These are phyloP conservation scores for Coemansia sp. DNA, from an alignment of 192 early-diverging fungal species.

Conservation along the genomic window DNA sequence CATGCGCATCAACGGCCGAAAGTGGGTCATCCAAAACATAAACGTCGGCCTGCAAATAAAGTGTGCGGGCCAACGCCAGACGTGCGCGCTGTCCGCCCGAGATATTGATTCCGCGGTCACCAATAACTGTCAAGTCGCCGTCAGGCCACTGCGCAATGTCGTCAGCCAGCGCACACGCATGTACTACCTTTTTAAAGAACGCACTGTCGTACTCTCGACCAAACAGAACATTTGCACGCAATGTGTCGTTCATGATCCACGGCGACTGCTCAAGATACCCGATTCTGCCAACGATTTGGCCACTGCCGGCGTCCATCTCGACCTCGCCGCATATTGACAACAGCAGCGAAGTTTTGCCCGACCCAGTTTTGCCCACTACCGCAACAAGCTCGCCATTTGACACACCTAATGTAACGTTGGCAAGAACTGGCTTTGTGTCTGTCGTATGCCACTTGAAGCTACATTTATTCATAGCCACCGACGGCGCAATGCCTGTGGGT, in stretches of 20 bases:
- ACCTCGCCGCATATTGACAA: constrained; percentile 83
- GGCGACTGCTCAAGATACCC: constrained; percentile 80
- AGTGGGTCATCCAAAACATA: constrained; percentile 85
- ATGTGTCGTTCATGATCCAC: constrained; percentile 84
- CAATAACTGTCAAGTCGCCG: constrained; percentile 48
- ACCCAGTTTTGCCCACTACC: constrained; percentile 79
- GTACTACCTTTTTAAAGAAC: constrained; percentile 56
- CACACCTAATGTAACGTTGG: constrained; percentile 52
- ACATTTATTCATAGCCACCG: constrained; percentile 19
- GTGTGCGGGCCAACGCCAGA: constrained; percentile 74
- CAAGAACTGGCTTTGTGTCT: constrained; percentile 4
- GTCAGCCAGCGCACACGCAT: constrained; percentile 58
- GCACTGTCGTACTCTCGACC: constrained; percentile 60
- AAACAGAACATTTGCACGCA: constrained; percentile 71
- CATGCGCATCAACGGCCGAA: constrained; percentile 79
- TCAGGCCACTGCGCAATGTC: constrained; percentile 60
- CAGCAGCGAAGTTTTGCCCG: constrained; percentile 84
- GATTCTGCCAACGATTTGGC: constrained; percentile 64
- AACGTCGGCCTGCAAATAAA: constrained; percentile 76
- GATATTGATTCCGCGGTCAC: constrained; percentile 56
- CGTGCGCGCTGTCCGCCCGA: constrained; percentile 88
- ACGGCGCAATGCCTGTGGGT: neutral
- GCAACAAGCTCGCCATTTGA: constrained; percentile 65
- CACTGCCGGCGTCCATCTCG: constrained; percentile 49
- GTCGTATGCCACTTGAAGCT: constrained; percentile 30